These are phyloP conservation scores for Hemisphaericaspora xylanilytica DNA, from an alignment of 1,139 yeast genomes.

Conservation along the genomic window DNA sequence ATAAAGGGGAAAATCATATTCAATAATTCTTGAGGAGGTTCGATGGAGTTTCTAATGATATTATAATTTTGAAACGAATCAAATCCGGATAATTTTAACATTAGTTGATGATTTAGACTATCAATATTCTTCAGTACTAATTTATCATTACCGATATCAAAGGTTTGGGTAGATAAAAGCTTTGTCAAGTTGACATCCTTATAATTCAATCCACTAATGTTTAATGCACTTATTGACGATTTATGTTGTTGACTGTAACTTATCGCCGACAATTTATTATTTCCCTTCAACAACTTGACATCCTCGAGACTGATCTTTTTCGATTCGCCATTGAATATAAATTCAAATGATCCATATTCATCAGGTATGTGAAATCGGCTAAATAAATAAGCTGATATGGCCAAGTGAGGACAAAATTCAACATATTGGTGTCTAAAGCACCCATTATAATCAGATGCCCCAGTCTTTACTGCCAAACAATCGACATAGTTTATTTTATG, in stretches of 20 bases:
- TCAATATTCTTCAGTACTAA: conserved; percentile 15
- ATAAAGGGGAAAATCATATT: conserved; percentile 32
- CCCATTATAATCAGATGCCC: conserved; percentile 20
- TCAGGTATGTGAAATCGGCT: conserved; percentile 31
- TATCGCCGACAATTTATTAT: conserved; percentile 23
- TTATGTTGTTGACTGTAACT: conserved; percentile 31
- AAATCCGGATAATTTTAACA: conserved; percentile 29
- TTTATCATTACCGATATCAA: conserved; percentile 12
- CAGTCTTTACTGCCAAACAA: conserved; percentile 9
- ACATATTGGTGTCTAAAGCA: conserved; percentile 27
- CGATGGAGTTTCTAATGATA: conserved; percentile 21
- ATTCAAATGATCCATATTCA: conserved; percentile 26
- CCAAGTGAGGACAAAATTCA: conserved; percentile 32
- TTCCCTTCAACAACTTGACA: conserved; percentile 26
- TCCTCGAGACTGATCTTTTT: conserved; percentile 18
- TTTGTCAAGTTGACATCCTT: conserved; percentile 22
- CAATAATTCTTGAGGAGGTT: conserved; percentile 29
- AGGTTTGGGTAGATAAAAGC: conserved; percentile 19
- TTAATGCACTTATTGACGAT: conserved; percentile 22
- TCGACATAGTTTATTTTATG: conserved; percentile 14
- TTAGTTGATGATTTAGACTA: conserved; percentile 16
- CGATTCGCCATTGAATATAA: conserved; percentile 14
- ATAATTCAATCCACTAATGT: conserved; percentile 21
- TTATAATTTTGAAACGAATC: conserved; percentile 18
- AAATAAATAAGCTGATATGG: conserved; percentile 30